These are phyloP conservation scores for Penicillium steckii DNA, from an alignment of 495 filamentous ascomycete genomes.

Conservation along the genomic window DNA sequence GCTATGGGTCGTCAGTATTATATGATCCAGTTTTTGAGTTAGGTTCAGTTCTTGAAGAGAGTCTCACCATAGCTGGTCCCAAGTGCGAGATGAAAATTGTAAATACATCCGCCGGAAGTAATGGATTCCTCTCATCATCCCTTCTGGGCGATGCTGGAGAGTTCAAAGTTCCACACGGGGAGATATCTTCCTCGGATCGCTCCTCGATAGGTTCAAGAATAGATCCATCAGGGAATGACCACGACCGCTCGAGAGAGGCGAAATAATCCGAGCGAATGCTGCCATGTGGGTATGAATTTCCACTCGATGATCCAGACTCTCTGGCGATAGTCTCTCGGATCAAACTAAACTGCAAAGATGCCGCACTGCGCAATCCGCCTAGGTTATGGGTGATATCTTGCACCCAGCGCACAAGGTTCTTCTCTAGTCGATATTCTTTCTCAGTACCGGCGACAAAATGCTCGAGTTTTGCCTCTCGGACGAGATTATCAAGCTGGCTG, in stretches of 20 bases:
- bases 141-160: constrained; percentile 15
- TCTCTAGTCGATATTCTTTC: constrained; percentile 75
- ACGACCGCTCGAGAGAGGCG: constrained; percentile 26
- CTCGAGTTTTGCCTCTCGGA: constrained; percentile 87
- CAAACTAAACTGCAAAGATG: constrained; percentile 82
- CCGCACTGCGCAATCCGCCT: constrained; percentile 86
- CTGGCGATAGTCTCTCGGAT: constrained; percentile 57
- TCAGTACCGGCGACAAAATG: constrained; percentile 84
- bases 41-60: neutral
- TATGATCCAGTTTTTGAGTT: neutral
- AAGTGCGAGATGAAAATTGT: constrained; percentile 81
- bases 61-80: constrained; percentile 80
- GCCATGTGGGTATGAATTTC: constrained; percentile 4
- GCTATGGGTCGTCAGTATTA: constrained; percentile 42
- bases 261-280: constrained; percentile 9
- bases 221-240: constrained; percentile 39
- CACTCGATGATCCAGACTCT: constrained; percentile 14
- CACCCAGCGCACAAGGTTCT: constrained; percentile 77
- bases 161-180: constrained; percentile 24
- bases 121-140: constrained; percentile 14
- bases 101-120: constrained; percentile 76
- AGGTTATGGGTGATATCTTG: constrained; percentile 87
- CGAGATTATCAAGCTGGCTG: constrained; percentile 69
- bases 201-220: constrained; percentile 66
- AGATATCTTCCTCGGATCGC: constrained; percentile 58